These are phyloP conservation scores for Penicillium occitanis DNA, from an alignment of 2,329 filamentous ascomycete species.

Conservation along the genomic window DNA sequence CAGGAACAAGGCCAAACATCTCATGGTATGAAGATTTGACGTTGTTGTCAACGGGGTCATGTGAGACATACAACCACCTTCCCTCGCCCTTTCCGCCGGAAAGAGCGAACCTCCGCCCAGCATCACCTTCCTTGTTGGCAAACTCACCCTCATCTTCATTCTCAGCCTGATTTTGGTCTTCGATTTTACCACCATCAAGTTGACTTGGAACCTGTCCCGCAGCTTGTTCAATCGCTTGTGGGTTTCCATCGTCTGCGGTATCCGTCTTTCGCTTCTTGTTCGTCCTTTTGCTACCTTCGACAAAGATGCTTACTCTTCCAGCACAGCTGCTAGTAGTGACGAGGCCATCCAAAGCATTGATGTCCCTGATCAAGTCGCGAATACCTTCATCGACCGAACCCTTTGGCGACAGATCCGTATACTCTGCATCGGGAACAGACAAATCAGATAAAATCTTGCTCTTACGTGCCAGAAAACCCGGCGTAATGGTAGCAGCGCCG, in stretches of 20 bases:
- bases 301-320: constrained; percentile 80
- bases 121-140: constrained; percentile 19
- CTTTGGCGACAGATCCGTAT: constrained; percentile 84
- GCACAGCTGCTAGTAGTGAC: constrained; percentile 94
- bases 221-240: constrained; percentile 4
- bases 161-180: background rate
- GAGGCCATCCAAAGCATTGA: constrained; percentile 72
- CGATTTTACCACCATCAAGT: background rate
- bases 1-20: constrained; percentile 47
- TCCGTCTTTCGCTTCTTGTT: constrained; percentile 8
- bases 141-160: constrained; percentile 24
- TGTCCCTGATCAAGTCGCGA: constrained; percentile 70
- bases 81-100: constrained; percentile 84
- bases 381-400: constrained; percentile 81
- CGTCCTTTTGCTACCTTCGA: constrained; percentile 67
- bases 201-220: background rate
- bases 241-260: background rate
- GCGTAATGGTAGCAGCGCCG: constrained; percentile 22
- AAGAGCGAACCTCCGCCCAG: constrained; percentile 50
- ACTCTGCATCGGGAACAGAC: constrained; percentile 65
- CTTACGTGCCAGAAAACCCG: constrained; percentile 63
- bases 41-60: constrained; percentile 61
- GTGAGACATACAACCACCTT: constrained; percentile 83
- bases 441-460: constrained; percentile 70
- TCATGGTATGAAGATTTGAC: constrained; percentile 34